Evolutionary conservation across 2,329 filamentous ascomycete species (phyloP).

Genomic region (Claviceps lovelessii): DNA sequence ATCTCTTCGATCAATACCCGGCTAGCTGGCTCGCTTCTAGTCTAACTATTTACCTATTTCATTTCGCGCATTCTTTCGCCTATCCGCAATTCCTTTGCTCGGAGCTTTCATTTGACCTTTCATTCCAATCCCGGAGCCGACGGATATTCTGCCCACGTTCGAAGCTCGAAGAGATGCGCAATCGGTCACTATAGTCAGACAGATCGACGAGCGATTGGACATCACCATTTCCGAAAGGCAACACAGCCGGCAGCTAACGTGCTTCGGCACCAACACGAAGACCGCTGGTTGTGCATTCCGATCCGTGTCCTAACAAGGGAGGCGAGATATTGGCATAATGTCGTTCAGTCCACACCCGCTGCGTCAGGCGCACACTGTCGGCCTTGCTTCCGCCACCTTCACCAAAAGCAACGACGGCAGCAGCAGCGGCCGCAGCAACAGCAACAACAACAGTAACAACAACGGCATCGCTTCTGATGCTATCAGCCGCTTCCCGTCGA

Average conservation of each 20-base stretch:
- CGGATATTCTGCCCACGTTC: neutral
- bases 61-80: neutral
- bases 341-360: conserved; percentile 44
- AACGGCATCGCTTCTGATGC: conserved; percentile 29
- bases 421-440: conserved; percentile 22
- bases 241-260: neutral
- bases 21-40: neutral
- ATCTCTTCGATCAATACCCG: neutral
- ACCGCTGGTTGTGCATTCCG: neutral
- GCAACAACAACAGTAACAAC: conserved; percentile 9
- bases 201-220: neutral
- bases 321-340: conserved; percentile 25
- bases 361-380: conserved; percentile 39
- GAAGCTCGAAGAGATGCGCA: conserved; percentile 3
- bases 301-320: conserved; percentile 8
- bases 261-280: neutral
- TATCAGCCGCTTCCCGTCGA: conserved; percentile 51
- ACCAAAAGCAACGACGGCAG: neutral
- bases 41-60: neutral
- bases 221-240: neutral
- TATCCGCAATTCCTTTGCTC: neutral
- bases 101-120: neutral
- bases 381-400: conserved; percentile 13
- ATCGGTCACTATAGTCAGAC: neutral
- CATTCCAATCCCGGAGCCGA: neutral